Percentiles rank a stretch among this genome's conserved stretches.
These are phyloP conservation scores for Thalassiosira delicatula DNA, from an alignment of 352 stramenopile genomes.

Conservation along the genomic window DNA sequence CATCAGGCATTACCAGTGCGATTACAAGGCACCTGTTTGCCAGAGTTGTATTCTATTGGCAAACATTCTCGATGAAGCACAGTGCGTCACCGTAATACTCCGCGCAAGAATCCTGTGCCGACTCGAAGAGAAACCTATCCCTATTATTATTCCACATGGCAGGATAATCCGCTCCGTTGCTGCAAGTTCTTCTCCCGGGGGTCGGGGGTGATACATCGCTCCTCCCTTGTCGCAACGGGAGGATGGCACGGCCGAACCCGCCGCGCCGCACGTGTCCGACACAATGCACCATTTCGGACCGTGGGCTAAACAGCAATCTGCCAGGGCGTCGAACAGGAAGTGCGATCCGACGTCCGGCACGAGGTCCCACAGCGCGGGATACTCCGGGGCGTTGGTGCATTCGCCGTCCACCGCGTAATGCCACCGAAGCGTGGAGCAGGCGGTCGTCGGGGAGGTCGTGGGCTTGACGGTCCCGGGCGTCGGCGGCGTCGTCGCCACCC, in stretches of 20 bases:
- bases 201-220: slow-evolving; percentile 65
- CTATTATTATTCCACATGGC: too few species aligned
- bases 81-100: too few species aligned
- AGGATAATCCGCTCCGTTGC: too few species aligned
- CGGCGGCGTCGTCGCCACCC: not conserved
- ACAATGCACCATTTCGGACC: not conserved
- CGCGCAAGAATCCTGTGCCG: too few species aligned
- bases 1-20: too few species aligned
- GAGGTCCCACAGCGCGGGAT: not conserved
- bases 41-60: too few species aligned
- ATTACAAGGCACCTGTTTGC: too few species aligned
- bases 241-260: not conserved
- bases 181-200: too few species aligned
- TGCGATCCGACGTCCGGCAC: not conserved
- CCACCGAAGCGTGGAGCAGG: not conserved
- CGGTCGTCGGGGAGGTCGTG: not conserved
- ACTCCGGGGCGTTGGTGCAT: not conserved
- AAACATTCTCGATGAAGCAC: too few species aligned
- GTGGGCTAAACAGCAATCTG: not conserved
- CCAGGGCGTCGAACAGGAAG: not conserved
- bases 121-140: too few species aligned
- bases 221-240: not conserved
- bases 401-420: not conserved
- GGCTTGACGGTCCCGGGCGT: not conserved
- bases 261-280: not conserved